phyloP scores from a whole-genome alignment of 768 basidiomycete species.

The Russula ochroleuca region DNA sequence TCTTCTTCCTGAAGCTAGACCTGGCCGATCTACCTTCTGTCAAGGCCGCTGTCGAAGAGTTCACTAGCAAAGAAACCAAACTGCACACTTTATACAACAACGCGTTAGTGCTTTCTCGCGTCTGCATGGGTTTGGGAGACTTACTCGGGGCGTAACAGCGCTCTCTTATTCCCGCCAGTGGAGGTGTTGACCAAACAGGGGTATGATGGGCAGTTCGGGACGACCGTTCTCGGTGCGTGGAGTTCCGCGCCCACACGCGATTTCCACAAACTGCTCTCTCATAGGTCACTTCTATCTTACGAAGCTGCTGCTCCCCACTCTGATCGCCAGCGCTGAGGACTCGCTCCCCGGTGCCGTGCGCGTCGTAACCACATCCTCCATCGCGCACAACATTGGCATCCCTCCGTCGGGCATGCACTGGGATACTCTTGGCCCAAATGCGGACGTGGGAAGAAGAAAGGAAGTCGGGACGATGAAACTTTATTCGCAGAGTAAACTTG shows the following conservation, averaged over 20 bases:
- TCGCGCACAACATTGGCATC: neutral
- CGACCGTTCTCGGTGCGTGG: neutral
- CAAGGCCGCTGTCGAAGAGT: neutral
- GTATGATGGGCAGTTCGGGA: neutral
- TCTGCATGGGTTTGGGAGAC: neutral
- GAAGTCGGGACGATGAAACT: neutral
- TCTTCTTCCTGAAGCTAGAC: neutral
- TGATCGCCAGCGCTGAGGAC: neutral
- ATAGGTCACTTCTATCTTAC: neutral
- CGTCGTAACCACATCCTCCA: neutral
- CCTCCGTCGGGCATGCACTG: neutral
- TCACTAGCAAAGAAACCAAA: neutral
- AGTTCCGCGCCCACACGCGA: too few relatives aligned
- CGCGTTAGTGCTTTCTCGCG: neutral
- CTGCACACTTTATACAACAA: neutral
- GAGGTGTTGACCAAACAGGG: neutral
- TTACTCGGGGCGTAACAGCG: neutral
- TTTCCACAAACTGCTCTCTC: neutral
- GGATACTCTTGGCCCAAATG: neutral
- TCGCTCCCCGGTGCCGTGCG: neutral
- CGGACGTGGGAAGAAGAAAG: neutral
- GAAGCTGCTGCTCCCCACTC: neutral
- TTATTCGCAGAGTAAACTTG: neutral
- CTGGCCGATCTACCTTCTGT: neutral
- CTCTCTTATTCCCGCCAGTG: neutral